Conservation (phyloP, 306 rosid genomes). For the Cucumis sativus region Cucumber_9930_V3 NC_026661.2:16205001-16205500, state of each 20-base stretch:
- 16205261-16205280: conserved; percentile 95
- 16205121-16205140: not conserved
- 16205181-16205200: conserved; percentile 53
- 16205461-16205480: not conserved
- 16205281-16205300: conserved; percentile 54
- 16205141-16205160: not conserved
- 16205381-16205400: conserved; percentile 96
- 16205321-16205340: conserved; percentile 91
- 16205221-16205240: conserved; percentile 28
- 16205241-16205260: conserved; percentile 71
- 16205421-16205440: conserved; percentile 29
- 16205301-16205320: conserved; percentile 66
- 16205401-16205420: conserved; percentile 64
- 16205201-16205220: conserved; percentile 58
- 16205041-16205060: not conserved
- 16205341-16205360: conserved; percentile 53
- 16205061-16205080: not conserved
- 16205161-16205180: conserved; percentile 56
- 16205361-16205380: conserved; percentile 56
- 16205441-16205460: not conserved
- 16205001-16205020: not conserved
- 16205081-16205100: not conserved
- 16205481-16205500: not conserved
- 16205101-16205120: not conserved
- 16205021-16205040: not conserved